Evolutionary conservation across 495 filamentous ascomycete species (phyloP).

Genomic region (Penicillium goetzii): DNA sequence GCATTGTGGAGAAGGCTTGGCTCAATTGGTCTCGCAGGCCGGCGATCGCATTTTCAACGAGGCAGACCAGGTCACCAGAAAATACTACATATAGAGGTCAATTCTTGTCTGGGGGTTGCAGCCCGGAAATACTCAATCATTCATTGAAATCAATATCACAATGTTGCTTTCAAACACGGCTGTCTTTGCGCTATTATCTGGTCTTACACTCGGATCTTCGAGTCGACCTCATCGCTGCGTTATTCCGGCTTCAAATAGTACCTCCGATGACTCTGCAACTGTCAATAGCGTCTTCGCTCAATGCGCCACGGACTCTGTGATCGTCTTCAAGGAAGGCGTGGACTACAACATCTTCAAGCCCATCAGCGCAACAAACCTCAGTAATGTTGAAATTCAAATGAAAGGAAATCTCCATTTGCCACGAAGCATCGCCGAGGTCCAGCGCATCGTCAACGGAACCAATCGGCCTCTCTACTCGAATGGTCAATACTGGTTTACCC

Average conservation of each 20-base stretch:
- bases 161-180: constrained; percentile 17
- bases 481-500: constrained; percentile 38
- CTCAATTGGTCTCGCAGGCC: constrained; percentile 11
- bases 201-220: constrained; percentile 18
- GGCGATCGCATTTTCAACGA: constrained; percentile 8
- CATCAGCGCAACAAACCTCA: constrained; percentile 41
- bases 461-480: constrained; percentile 18
- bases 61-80: not conserved
- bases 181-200: constrained; percentile 6
- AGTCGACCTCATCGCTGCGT: constrained; percentile 23
- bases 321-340: constrained; percentile 40
- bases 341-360: constrained; percentile 47
- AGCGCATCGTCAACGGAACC: constrained; percentile 36
- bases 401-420: constrained; percentile 47
- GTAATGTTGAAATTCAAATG: constrained; percentile 46
- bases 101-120: not conserved
- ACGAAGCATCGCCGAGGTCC: constrained; percentile 38
- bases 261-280: constrained; percentile 41
- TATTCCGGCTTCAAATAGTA: constrained; percentile 33
- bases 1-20: constrained; percentile 15
- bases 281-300: constrained; percentile 33
- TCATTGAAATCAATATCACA: not conserved
- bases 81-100: not conserved
- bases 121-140: not conserved
- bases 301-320: constrained; percentile 39